Evolutionary conservation across 345 rosid genomes (phyloP), one percentile per base, ranked within the genome.

Genomic region (Camelina sativa): DNA sequence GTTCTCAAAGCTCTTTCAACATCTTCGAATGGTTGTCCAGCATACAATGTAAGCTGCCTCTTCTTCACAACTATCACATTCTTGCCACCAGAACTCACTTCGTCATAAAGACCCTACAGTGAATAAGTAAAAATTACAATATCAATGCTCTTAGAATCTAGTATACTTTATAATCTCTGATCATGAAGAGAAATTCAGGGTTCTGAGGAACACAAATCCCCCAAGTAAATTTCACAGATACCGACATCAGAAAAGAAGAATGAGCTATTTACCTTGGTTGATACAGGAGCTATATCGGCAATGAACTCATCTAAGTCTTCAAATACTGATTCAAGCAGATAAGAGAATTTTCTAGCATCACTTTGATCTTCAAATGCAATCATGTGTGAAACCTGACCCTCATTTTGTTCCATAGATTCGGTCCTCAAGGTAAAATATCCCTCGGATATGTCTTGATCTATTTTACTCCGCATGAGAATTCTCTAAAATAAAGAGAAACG

Each of bases 261-360:
- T 32, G 38, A 19, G 35, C 4, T 69, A 11, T 86, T 79, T 77
- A 89, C 92, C 72, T 88, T 82, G 71, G 76, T 81, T 69, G 87
- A 58, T 54, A 89, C 73, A 6, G 94, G 94, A 72, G 84, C 85
- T 40, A 89, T 81, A 55, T 87, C 82, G 8, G 87, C 91, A 32
- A 52, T 76, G 80, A 91, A 93, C 68, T 82, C 87, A 15, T 81
- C 86, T 23, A 89, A 82, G 74, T 82, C 94, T 83, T 88, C 94
- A 35, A 91, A 91, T 80, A 67, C 78, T 22, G 88, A 77, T 46
- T 91, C 94, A 8, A 88, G 87, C 44, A 93, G 81, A 77, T 65
- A 79, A 69, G 91, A 89, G 74, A 89, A 91, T 84, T 91, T 89
- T 65, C 82, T 87, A 62, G 98, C 98, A 81, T 93, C 97, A 44